These are phyloP conservation scores for Trypanosoma rangeli DNA, from an alignment of 208 protist genomes.

Conservation along the genomic window DNA sequence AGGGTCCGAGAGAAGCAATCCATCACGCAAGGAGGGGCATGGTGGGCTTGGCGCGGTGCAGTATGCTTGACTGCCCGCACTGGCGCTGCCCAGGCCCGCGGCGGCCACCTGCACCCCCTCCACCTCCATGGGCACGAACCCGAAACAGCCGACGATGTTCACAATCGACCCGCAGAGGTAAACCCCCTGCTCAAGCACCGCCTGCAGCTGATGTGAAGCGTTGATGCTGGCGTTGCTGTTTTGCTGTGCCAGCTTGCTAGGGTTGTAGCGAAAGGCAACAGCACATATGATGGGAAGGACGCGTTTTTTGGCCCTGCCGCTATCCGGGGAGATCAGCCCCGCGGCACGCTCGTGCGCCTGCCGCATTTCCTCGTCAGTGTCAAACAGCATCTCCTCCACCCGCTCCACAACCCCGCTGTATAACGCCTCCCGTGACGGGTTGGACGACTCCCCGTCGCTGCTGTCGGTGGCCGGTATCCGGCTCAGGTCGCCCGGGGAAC, in stretches of 20 bases:
- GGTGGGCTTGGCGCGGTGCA: neutral
- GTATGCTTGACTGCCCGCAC: neutral
- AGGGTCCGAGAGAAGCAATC: neutral
- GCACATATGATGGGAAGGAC: conserved; percentile 84
- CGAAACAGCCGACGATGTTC: conserved; percentile 87
- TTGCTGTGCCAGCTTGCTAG: conserved; percentile 29
- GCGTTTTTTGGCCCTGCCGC: conserved; percentile 32
- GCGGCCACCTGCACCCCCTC: conserved; percentile 34
- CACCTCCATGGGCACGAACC: conserved; percentile 78
- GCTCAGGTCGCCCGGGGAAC: conserved; percentile 73
- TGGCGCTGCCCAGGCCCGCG: neutral
- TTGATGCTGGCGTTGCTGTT: neutral
- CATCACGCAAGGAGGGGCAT: neutral
- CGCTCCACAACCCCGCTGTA: conserved; percentile 78
- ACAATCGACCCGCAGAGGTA: conserved; percentile 60
- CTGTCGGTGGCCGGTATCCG: conserved; percentile 54
- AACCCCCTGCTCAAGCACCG: conserved; percentile 56
- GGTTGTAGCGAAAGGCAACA: conserved; percentile 71
- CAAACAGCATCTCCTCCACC: conserved; percentile 76
- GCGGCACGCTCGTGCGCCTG: conserved; percentile 44
- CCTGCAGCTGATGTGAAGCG: conserved; percentile 25
- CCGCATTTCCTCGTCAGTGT: conserved; percentile 84
- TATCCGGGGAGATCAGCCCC: conserved; percentile 25
- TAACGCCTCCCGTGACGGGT: conserved; percentile 72
- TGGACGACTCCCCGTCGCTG: conserved; percentile 43